A percentile compares a stretch with the other conserved stretches of the same genome.
These are phyloP conservation scores for Blastomyces percursus DNA, from an alignment of 2,329 filamentous ascomycete genomes.

Conservation along the genomic window DNA sequence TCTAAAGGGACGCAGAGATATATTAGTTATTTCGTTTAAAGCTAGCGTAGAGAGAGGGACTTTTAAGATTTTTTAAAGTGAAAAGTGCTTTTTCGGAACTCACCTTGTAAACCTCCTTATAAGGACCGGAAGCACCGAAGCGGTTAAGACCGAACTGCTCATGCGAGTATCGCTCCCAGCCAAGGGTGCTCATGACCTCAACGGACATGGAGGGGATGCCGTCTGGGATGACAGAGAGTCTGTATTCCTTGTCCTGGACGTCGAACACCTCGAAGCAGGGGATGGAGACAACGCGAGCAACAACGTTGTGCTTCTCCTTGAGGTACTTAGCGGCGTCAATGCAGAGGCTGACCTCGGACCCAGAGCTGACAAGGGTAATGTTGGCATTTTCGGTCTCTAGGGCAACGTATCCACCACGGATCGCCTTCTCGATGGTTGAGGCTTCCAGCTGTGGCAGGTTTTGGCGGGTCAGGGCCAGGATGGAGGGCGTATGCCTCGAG, in stretches of 20 bases:
- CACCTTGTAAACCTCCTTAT: slow-evolving; percentile 95
- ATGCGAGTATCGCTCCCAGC: slow-evolving; percentile 98
- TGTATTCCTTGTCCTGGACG: slow-evolving; percentile 86
- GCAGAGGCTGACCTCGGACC: slow-evolving; percentile 90
- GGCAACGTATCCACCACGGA: slow-evolving; percentile 91
- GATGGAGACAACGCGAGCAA: slow-evolving; percentile 85
- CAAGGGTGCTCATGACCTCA: slow-evolving; percentile 93
- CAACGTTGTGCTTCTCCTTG: slow-evolving; percentile 75
- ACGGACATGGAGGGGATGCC: slow-evolving; percentile 87
- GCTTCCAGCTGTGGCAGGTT: slow-evolving; percentile 96
- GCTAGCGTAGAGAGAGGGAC: background rate
- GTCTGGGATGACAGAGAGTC: slow-evolving; percentile 81
- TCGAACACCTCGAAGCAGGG: slow-evolving; percentile 98
- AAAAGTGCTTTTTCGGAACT: slow-evolving; percentile 22
- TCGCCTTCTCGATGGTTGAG: slow-evolving; percentile 75
- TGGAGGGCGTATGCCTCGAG: slow-evolving; percentile 78
- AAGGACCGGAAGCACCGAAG: slow-evolving; percentile 93
- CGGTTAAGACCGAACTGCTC: slow-evolving; percentile 99
- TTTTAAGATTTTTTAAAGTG: background rate
- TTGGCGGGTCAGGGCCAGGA: slow-evolving; percentile 91
- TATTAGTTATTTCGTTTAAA: background rate
- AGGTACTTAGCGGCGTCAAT: slow-evolving; percentile 87
- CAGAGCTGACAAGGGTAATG: slow-evolving; percentile 85
- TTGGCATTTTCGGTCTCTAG: slow-evolving; percentile 74
- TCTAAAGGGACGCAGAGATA: slow-evolving; percentile 42